Evolutionary conservation across 495 filamentous ascomycete species (phyloP).

Genomic region (Penicillium mononematosum): DNA sequence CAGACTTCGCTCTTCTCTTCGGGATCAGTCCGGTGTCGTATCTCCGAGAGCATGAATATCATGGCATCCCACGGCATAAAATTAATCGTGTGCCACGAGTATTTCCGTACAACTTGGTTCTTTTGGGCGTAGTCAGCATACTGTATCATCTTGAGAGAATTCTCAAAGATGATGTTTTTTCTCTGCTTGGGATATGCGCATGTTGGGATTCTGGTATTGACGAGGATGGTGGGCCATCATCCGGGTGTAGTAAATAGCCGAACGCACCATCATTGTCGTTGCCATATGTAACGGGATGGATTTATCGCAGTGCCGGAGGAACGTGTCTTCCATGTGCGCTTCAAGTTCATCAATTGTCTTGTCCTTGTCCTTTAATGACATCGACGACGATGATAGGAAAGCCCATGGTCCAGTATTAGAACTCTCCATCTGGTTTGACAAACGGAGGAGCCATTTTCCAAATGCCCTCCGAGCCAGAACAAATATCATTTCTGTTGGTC

Average conservation of each 20-base stretch:
- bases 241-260: conserved; percentile 34
- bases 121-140: conserved; percentile 31
- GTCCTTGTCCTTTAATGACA: conserved; percentile 50
- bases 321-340: conserved; percentile 40
- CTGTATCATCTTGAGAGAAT: conserved; percentile 39
- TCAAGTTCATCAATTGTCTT: conserved; percentile 39
- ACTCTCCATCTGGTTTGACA: conserved; percentile 19
- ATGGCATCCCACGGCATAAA: conserved; percentile 46
- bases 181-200: conserved; percentile 33
- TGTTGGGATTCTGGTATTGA: conserved; percentile 30
- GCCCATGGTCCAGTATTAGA: conserved; percentile 35
- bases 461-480: conserved; percentile 52
- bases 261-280: conserved; percentile 44
- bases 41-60: conserved; percentile 42
- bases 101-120: conserved; percentile 28
- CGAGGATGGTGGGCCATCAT: conserved; percentile 46
- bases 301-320: conserved; percentile 56
- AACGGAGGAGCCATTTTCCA: conserved; percentile 42
- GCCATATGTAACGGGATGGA: conserved; percentile 61
- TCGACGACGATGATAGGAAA: conserved; percentile 28
- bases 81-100: conserved; percentile 37
- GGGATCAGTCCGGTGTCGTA: conserved; percentile 31
- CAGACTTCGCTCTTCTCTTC: conserved; percentile 35
- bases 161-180: conserved; percentile 39
- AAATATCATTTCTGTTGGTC: conserved; percentile 68